These are phyloP conservation scores for Arthrobotrys conoides DNA, from an alignment of 2,329 filamentous ascomycete genomes.

Conservation along the genomic window DNA sequence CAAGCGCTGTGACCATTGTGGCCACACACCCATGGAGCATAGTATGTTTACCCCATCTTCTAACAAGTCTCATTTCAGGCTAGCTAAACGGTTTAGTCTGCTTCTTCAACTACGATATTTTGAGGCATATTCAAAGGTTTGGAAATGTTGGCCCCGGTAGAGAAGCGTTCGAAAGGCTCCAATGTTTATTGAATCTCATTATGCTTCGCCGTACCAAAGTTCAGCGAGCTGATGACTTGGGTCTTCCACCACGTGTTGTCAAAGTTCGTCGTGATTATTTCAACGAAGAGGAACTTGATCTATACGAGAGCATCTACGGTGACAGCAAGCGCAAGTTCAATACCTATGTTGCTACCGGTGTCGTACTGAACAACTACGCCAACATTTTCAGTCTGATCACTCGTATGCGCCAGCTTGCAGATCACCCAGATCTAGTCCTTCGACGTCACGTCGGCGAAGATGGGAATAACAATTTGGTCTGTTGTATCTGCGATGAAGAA, in stretches of 20 bases:
- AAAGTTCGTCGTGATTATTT: conserved; percentile 96
- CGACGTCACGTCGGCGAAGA: conserved; percentile 84
- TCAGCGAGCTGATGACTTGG: conserved; percentile 94
- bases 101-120: conserved; percentile 92
- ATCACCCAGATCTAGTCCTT: conserved; percentile 93
- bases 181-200: conserved; percentile 89
- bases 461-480: conserved; percentile 74
- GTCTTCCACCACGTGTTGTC: conserved; percentile 94
- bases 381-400: conserved; percentile 99
- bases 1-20: conserved; percentile 62
- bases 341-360: conserved; percentile 93
- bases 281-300: conserved; percentile 94
- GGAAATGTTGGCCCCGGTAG: conserved; percentile 76
- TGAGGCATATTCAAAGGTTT: conserved; percentile 82
- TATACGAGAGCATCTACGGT: conserved; percentile 95
- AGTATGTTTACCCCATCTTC: conserved; percentile 5
- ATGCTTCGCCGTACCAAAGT: conserved; percentile 97
- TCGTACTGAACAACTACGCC: conserved; percentile 96
- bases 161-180: conserved; percentile 83
- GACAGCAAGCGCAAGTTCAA: conserved; percentile 90
- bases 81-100: conserved; percentile 78
- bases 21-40: conserved; percentile 63
- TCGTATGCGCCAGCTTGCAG: conserved; percentile 98
- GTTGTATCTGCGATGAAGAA: conserved; percentile 84
- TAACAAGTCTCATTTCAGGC: conserved; percentile 56